Conservation (phyloP, 768 basidiomycete species). For the Pleurotus cornucopiae region DNA sequence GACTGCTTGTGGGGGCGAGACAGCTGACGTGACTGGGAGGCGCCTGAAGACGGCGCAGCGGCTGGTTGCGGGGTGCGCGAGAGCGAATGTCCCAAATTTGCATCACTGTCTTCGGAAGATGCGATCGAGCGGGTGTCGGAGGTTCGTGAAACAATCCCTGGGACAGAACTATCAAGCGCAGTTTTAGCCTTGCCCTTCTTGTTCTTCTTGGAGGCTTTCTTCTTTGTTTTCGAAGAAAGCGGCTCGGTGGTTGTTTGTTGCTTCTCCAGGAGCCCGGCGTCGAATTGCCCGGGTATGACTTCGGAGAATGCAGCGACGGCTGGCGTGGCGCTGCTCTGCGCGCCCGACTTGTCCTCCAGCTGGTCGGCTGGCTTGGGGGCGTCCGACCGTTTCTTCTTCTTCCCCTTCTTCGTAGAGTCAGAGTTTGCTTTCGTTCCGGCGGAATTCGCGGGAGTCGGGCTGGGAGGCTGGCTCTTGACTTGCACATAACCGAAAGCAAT, state of each 20-base stretch:
- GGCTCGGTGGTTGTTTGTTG: slow-evolving; percentile 6
- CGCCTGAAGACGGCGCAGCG: slow-evolving; percentile 15
- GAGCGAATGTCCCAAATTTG: slow-evolving; percentile 9
- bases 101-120: slow-evolving; percentile 10
- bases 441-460: background rate
- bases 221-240: slow-evolving; percentile 20
- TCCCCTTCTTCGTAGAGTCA: slow-evolving; percentile 19
- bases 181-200: slow-evolving; percentile 37
- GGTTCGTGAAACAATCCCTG: slow-evolving; percentile 12
- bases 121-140: slow-evolving; percentile 17
- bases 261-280: slow-evolving; percentile 14
- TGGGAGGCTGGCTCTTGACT: slow-evolving; percentile 9
- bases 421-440: background rate
- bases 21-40: slow-evolving; percentile 1
- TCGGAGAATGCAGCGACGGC: slow-evolving; percentile 28
- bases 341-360: slow-evolving; percentile 12
- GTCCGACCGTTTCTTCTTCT: slow-evolving; percentile 23
- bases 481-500: slow-evolving; percentile 36
- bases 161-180: slow-evolving; percentile 8
- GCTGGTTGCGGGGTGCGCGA: slow-evolving; percentile 8
- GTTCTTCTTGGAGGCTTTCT: slow-evolving; percentile 39
- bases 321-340: slow-evolving; percentile 1
- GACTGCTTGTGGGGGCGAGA: slow-evolving; percentile 19
- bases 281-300: slow-evolving; percentile 45
- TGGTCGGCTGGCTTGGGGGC: slow-evolving; percentile 10